Percentiles rank a stretch among this genome's conserved stretches.
phyloP scores from a whole-genome alignment of 495 filamentous ascomycete genomes.

The Aspergillus bertholletiae region DNA sequence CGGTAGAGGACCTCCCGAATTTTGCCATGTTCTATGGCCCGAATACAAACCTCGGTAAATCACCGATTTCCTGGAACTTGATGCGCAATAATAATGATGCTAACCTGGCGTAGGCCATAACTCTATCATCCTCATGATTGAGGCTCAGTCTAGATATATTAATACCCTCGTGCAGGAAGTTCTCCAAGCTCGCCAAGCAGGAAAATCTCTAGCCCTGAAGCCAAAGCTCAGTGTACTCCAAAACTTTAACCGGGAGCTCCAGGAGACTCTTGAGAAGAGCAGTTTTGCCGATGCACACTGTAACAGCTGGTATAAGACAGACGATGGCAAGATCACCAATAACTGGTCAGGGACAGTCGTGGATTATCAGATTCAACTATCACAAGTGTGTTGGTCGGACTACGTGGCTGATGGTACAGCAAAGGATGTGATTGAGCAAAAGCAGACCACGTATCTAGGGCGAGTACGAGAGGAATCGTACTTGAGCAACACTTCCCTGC shows the following conservation, averaged over 20 bases:
- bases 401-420: conserved; percentile 41
- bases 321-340: conserved; percentile 51
- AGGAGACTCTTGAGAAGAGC: conserved; percentile 33
- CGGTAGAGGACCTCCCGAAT: conserved; percentile 49
- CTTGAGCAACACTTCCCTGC: too few species aligned
- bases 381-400: conserved; percentile 44
- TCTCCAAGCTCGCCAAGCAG: conserved; percentile 29
- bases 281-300: conserved; percentile 53
- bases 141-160: conserved; percentile 52
- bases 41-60: conserved; percentile 52
- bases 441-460: conserved; percentile 32
- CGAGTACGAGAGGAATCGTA: conserved; percentile 46
- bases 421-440: conserved; percentile 21
- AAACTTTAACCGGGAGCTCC: conserved; percentile 34
- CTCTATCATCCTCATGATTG: conserved; percentile 58
- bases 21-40: conserved; percentile 58
- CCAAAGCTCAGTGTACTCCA: too few species aligned
- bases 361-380: conserved; percentile 45
- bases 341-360: conserved; percentile 52
- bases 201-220: conserved; percentile 32
- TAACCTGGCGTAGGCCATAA: conserved; percentile 35
- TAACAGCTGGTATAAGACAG: conserved; percentile 55
- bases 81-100: too few species aligned
- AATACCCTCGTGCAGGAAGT: conserved; percentile 40
- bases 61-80: too few species aligned